Evolutionary conservation across 1,139 yeast species (phyloP).

Genomic region (Yarrowia galli): DNA sequence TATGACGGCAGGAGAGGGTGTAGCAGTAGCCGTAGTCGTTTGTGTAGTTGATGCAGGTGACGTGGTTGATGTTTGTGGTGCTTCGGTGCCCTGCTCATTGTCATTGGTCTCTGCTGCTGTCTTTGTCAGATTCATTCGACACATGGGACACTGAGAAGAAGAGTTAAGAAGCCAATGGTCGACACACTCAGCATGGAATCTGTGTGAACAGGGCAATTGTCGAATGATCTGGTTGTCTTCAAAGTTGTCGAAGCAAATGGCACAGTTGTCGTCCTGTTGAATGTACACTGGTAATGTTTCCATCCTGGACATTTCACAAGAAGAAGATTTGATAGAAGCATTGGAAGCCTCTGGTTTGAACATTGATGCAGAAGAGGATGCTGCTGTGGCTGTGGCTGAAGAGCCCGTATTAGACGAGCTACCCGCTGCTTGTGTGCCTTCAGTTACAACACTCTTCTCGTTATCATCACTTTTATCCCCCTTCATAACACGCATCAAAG

Average conservation of each 20-base stretch:
- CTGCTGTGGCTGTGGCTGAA: too few species aligned
- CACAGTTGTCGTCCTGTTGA: conserved; percentile 72
- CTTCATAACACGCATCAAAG: conserved; percentile 45
- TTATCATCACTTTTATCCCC: neutral
- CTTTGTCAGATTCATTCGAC: conserved; percentile 66
- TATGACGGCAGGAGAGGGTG: conserved; percentile 22
- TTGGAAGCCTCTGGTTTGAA: neutral
- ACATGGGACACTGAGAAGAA: conserved; percentile 78
- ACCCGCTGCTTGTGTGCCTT: too few species aligned
- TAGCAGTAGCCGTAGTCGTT: neutral
- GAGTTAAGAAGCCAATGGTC: conserved; percentile 73
- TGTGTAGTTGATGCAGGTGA: neutral
- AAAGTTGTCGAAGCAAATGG: conserved; percentile 72
- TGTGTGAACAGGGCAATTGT: conserved; percentile 81
- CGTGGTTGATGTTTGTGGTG: neutral
- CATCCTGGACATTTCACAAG: neutral
- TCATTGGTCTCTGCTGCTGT: conserved; percentile 42
- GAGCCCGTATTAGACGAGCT: too few species aligned
- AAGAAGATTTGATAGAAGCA: neutral
- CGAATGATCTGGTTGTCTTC: conserved; percentile 65
- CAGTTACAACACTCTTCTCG: neutral
- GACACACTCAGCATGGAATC: conserved; percentile 77
- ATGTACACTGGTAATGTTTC: conserved; percentile 49
- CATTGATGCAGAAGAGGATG: neutral
- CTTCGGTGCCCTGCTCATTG: neutral